These are phyloP conservation scores for Tolypocladium cylindrosporum DNA, from an alignment of 2,329 filamentous ascomycete genomes.

Conservation along the genomic window DNA sequence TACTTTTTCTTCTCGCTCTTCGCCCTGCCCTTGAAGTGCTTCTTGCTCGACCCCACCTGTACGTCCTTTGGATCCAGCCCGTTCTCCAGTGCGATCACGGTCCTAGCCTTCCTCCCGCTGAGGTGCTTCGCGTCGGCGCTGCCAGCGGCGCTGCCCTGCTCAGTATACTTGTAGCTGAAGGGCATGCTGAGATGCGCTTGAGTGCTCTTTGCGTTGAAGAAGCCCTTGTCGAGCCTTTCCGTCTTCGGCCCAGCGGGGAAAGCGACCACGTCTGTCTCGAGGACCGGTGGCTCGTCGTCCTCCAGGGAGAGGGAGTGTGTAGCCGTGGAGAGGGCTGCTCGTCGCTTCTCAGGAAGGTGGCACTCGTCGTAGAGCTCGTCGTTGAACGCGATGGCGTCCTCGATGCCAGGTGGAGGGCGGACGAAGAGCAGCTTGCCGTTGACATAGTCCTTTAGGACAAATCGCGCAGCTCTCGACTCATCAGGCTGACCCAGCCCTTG, in stretches of 20 bases:
- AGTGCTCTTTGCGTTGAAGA: slow-evolving; percentile 62
- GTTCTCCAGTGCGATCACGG: slow-evolving; percentile 74
- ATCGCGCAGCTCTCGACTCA: slow-evolving; percentile 81
- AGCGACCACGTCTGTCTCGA: slow-evolving; percentile 37
- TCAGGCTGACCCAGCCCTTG: slow-evolving; percentile 85
- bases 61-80: slow-evolving; percentile 76
- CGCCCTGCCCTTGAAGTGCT: slow-evolving; percentile 81
- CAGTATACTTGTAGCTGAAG: slow-evolving; percentile 81
- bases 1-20: slow-evolving; percentile 38
- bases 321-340: slow-evolving; percentile 48
- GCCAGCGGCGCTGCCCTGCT: slow-evolving; percentile 50
- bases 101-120: slow-evolving; percentile 71
- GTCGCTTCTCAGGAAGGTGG: slow-evolving; percentile 74
- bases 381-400: slow-evolving; percentile 74
- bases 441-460: slow-evolving; percentile 93
- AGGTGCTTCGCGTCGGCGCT: slow-evolving; percentile 48
- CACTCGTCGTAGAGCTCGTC: slow-evolving; percentile 73
- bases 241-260: slow-evolving; percentile 62
- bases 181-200: slow-evolving; percentile 64
- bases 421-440: slow-evolving; percentile 91
- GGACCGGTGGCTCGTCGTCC: slow-evolving; percentile 18
- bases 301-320: slow-evolving; percentile 35
- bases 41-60: slow-evolving; percentile 60
- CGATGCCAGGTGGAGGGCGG: slow-evolving; percentile 68
- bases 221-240: slow-evolving; percentile 71